phyloP scores from a whole-genome alignment of 345 rosid species.

The Euphorbia tirucalli region DNA sequence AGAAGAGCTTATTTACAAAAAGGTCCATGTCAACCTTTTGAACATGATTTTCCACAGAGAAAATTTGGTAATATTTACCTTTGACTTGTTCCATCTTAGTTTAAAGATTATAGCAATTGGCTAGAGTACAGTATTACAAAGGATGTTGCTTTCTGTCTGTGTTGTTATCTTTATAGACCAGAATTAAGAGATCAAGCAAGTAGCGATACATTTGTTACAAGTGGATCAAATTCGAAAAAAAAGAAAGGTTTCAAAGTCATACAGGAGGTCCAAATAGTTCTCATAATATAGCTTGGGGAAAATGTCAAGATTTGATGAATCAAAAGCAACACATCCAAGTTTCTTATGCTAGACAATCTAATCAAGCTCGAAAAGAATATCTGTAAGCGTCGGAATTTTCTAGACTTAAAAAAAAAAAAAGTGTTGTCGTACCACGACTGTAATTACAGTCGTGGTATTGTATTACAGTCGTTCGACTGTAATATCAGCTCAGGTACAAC shows the following conservation, averaged over 20 bases:
- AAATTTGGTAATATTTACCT: neutral
- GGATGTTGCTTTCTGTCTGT: neutral
- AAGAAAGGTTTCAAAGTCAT: neutral
- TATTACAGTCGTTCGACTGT: too few relatives aligned
- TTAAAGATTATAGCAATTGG: constrained; percentile 4
- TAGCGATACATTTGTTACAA: neutral
- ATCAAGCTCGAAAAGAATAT: neutral
- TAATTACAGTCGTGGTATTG: too few relatives aligned
- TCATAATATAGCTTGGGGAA: constrained; percentile 4
- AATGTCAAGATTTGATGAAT: neutral
- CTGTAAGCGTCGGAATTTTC: too few relatives aligned
- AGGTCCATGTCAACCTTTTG: neutral
- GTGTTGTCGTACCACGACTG: too few relatives aligned
- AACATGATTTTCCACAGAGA: neutral
- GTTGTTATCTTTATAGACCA: constrained; percentile 7
- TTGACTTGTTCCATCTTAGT: neutral
- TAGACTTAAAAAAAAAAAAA: too few relatives aligned
- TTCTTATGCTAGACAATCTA: too few relatives aligned
- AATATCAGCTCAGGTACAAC: too few relatives aligned
- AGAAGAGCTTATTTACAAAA: neutral
- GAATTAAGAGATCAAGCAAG: neutral
- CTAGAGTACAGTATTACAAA: constrained; percentile 4
- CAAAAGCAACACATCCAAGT: neutral
- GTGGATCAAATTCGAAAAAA: neutral
- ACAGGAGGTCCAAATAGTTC: constrained; percentile 1